Evolutionary conservation across 208 protist species (phyloP), one percentile per base, ranked within the genome.

Genomic region (Trypanosoma caninum): DNA sequence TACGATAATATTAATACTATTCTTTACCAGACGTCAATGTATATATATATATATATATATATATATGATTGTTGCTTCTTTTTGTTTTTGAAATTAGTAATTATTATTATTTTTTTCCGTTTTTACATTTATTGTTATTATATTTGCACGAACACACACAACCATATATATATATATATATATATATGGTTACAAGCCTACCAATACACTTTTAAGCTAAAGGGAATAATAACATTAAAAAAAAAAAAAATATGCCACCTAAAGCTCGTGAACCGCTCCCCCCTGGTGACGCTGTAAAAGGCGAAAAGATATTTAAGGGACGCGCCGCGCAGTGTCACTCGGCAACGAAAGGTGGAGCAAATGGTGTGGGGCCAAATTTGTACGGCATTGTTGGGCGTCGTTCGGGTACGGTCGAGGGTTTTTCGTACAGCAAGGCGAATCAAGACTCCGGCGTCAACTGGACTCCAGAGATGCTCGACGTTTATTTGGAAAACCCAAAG

Each of bases 401-500:
- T 60, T 96, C 94, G 58, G 96, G 97, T 65, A 82, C 78, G 23
- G 82, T 97, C 30, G 84, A 85, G 57, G 93, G 91, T 64, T 99
- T 93, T 69, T 42, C 77, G 35, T 99, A 98, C 91, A 96, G 94
- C 62, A 84, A 87, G 53, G 96, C 97, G 58, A 99, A 99, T 78
- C 88, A 95, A 59, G 81, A 94, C 41, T 87, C 82, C 7, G 87
- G 84, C 57, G 87, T 98, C 23, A 56, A 86, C 20, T 99, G 97
- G 97, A 96, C 77, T 50, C 81, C 93, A 28, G 80, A 98, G 51
- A 87, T 93, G 57, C 82, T 99, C 25, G 89, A 95, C 67, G 87
- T 97, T 35, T 99, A 98, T 67, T 78, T 98, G 34, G 81, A 96
- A 76, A 97, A 98, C 72, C 97, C 97, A 53, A 98, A 98, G 91